Percentiles rank a stretch among this genome's conserved stretches.
phyloP scores from a whole-genome alignment of 164 flowering plant species.

The Berberis thunbergii region DNA sequence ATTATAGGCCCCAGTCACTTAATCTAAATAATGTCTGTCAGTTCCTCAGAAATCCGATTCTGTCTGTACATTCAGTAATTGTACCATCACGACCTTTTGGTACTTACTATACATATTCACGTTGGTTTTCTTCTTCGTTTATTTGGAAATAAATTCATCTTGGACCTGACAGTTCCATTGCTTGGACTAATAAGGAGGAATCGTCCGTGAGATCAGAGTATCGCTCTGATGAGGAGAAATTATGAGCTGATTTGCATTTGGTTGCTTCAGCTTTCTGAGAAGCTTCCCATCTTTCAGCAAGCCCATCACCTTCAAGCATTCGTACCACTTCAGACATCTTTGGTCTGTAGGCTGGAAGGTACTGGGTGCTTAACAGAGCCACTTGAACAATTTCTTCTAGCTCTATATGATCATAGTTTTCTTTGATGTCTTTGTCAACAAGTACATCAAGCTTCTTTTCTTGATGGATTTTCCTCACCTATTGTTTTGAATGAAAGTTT shows the following conservation, averaged over 20 bases:
- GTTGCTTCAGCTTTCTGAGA: slow-evolving; percentile 47
- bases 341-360: slow-evolving; percentile 60
- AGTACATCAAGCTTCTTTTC: slow-evolving; percentile 72
- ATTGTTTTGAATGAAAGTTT: slow-evolving; percentile 6
- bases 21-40: slow-evolving; percentile 5
- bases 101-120: slow-evolving; percentile 10
- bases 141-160: slow-evolving; percentile 27
- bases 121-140: neutral
- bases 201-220: slow-evolving; percentile 77
- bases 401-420: slow-evolving; percentile 60
- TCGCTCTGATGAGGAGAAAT: slow-evolving; percentile 60
- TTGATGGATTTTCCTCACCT: slow-evolving; percentile 77
- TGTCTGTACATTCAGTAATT: slow-evolving; percentile 25
- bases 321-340: slow-evolving; percentile 77
- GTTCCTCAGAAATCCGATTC: slow-evolving; percentile 9
- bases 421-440: slow-evolving; percentile 70
- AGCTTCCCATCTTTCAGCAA: slow-evolving; percentile 81
- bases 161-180: slow-evolving; percentile 79
- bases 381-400: slow-evolving; percentile 80
- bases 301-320: slow-evolving; percentile 84
- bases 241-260: slow-evolving; percentile 33
- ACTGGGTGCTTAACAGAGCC: slow-evolving; percentile 66
- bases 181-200: slow-evolving; percentile 64
- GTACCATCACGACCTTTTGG: slow-evolving; percentile 7
- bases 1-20: neutral